phyloP scores from a whole-genome alignment of 164 flowering plant species.

The Dillenia turbinata region DNA sequence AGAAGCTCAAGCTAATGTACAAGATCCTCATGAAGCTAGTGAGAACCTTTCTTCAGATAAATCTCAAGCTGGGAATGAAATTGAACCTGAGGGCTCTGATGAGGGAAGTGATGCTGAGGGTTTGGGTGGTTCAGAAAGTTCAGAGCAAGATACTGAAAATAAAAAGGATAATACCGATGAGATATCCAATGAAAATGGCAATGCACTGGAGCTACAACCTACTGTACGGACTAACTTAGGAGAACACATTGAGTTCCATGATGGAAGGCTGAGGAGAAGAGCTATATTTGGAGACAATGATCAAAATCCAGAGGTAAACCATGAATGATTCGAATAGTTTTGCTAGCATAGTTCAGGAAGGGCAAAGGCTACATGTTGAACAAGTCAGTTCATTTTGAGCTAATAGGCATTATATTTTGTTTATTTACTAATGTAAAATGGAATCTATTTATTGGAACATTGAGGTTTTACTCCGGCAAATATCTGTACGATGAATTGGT shows the following conservation, averaged over 20 bases:
- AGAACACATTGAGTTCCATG: constrained; percentile 57
- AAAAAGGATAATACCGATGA: constrained; percentile 28
- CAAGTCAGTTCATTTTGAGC: no score
- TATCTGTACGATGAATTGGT: no score
- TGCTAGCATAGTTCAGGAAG: no score
- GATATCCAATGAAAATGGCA: constrained; percentile 13
- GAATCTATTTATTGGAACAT: no score
- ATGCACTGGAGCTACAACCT: constrained; percentile 12
- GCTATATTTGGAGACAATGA: constrained; percentile 52
- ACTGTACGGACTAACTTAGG: constrained; percentile 16
- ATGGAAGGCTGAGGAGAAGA: constrained; percentile 78
- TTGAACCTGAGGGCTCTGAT: constrained; percentile 22
- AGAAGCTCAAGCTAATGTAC: constrained; percentile 23
- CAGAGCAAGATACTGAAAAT: constrained; percentile 26
- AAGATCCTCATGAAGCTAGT: constrained; percentile 15
- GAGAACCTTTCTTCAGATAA: constrained; percentile 18
- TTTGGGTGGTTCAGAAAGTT: constrained; percentile 26
- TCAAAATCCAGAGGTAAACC: constrained; percentile 35
- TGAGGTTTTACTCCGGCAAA: no score
- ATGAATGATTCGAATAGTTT: neutral
- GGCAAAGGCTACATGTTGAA: no score
- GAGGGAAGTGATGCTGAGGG: constrained; percentile 30
- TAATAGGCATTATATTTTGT: no score
- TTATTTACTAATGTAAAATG: no score
- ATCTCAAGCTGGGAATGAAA: constrained; percentile 24